phyloP scores from a whole-genome alignment of 2,329 filamentous ascomycete species.

The Aureobasidium melanogenum region DNA sequence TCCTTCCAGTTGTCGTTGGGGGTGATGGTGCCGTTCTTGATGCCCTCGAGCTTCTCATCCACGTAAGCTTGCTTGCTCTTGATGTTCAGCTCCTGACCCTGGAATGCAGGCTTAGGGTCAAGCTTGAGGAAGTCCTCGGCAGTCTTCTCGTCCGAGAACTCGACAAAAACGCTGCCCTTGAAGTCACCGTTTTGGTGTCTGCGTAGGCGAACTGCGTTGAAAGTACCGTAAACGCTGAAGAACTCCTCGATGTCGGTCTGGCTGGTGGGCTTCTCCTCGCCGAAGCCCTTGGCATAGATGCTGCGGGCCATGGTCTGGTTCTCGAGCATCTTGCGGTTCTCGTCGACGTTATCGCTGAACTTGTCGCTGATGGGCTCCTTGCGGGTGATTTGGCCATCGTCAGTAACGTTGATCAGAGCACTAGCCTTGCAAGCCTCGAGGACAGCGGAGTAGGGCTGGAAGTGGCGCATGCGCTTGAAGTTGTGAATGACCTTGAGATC shows the following conservation, averaged over 20 bases:
- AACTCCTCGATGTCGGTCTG: conserved; percentile 94
- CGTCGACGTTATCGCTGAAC: conserved; percentile 43
- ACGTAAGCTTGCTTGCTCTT: conserved; percentile 86
- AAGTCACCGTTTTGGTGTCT: conserved; percentile 61
- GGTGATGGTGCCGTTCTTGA: conserved; percentile 9
- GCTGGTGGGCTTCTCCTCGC: conserved; percentile 69
- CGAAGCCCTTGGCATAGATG: conserved; percentile 92
- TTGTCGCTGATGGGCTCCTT: conserved; percentile 56
- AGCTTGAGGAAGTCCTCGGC: conserved; percentile 71
- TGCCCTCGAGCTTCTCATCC: conserved; percentile 34
- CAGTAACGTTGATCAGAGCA: conserved; percentile 61
- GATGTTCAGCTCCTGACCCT: conserved; percentile 62
- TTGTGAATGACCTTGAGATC: conserved; percentile 66
- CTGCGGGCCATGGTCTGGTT: conserved; percentile 62
- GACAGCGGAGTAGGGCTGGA: conserved; percentile 78
- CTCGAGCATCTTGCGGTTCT: conserved; percentile 46
- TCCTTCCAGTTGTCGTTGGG: conserved; percentile 8
- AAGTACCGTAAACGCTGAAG: conserved; percentile 70
- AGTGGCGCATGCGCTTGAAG: conserved; percentile 95
- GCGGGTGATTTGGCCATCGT: conserved; percentile 67
- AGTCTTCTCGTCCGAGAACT: conserved; percentile 72
- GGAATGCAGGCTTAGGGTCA: conserved; percentile 75
- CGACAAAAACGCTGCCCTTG: conserved; percentile 95
- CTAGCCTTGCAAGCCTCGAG: conserved; percentile 76
- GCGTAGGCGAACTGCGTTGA: conserved; percentile 78